Percentiles rank a stretch among this genome's conserved stretches.
Evolutionary conservation across 371 early-diverging fungal species (phyloP).

Genomic region (Cokeromyces recurvatus): DNA sequence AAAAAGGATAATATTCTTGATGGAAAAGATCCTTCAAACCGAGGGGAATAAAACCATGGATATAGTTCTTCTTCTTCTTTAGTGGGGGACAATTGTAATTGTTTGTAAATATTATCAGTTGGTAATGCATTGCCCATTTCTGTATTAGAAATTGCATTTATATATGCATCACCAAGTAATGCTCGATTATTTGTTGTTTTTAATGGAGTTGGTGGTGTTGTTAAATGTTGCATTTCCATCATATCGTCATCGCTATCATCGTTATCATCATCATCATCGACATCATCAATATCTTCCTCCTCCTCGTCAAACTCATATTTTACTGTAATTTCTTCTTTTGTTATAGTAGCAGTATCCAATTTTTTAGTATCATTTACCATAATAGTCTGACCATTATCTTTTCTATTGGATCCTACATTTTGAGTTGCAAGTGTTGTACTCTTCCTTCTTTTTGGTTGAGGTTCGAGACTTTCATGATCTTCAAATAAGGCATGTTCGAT

Average conservation of each 20-base stretch:
- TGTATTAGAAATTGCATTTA: constrained; percentile 27
- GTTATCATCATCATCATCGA: background rate
- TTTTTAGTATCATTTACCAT: too few relatives aligned
- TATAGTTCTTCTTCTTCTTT: constrained; percentile 17
- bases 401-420: background rate
- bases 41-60: constrained; percentile 58
- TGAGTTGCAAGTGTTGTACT: background rate
- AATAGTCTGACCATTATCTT: background rate
- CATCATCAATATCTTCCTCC: background rate
- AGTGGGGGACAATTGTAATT: constrained; percentile 9
- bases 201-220: too few relatives aligned
- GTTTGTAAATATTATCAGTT: constrained; percentile 11
- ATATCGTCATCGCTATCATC: background rate
- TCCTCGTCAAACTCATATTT: background rate
- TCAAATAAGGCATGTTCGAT: constrained; percentile 17
- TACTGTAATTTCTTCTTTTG: background rate
- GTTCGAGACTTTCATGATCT: constrained; percentile 16
- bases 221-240: background rate
- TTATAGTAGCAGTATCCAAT: too few relatives aligned
- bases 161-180: constrained; percentile 19
- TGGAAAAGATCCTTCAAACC: constrained; percentile 66
- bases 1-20: constrained; percentile 58
- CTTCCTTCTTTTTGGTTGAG: constrained; percentile 13
- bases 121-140: too few relatives aligned
- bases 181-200: constrained; percentile 3